A percentile compares a stretch with the other conserved stretches of the same genome.
Conservation (phyloP, 1,284 basidiomycete species). For the Trichosporon sp. region DNA sequence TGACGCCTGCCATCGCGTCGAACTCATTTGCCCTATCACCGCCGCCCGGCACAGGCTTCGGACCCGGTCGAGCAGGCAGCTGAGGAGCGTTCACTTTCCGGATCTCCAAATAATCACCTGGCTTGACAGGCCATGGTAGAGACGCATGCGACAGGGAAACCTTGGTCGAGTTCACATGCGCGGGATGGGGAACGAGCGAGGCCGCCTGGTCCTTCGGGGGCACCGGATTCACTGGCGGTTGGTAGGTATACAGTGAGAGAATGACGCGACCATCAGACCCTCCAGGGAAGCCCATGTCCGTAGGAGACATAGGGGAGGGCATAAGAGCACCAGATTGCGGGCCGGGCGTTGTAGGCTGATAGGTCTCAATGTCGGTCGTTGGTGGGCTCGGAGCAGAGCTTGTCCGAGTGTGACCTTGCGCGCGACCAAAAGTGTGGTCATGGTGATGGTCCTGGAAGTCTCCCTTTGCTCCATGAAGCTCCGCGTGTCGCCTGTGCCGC, state of each 20-base stretch:
- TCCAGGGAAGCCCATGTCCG: background rate
- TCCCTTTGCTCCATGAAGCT: background rate
- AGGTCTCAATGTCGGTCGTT: slow-evolving; percentile 15
- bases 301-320: background rate
- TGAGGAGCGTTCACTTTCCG: slow-evolving; percentile 20
- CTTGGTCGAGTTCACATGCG: background rate
- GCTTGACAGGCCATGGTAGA: slow-evolving; percentile 32
- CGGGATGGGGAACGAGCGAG: background rate
- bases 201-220: background rate
- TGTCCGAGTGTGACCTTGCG: slow-evolving; percentile 21
- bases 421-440: background rate
- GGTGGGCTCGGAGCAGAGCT: slow-evolving; percentile 28
- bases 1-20: slow-evolving; percentile 35
- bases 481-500: slow-evolving; percentile 6
- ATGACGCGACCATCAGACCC: slow-evolving; percentile 5
- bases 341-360: slow-evolving; percentile 20
- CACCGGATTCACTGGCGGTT: slow-evolving; percentile 10
- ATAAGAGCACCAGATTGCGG: background rate
- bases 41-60: background rate
- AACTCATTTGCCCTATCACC: slow-evolving; percentile 14
- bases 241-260: slow-evolving; percentile 36
- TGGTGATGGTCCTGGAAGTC: background rate
- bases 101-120: slow-evolving; percentile 42
- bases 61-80: background rate
- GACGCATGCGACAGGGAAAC: slow-evolving; percentile 33